Percentiles rank a stretch among this genome's conserved stretches.
These are phyloP conservation scores for Colletotrichum coccodes DNA, from an alignment of 2,329 filamentous ascomycete genomes.

Conservation along the genomic window DNA sequence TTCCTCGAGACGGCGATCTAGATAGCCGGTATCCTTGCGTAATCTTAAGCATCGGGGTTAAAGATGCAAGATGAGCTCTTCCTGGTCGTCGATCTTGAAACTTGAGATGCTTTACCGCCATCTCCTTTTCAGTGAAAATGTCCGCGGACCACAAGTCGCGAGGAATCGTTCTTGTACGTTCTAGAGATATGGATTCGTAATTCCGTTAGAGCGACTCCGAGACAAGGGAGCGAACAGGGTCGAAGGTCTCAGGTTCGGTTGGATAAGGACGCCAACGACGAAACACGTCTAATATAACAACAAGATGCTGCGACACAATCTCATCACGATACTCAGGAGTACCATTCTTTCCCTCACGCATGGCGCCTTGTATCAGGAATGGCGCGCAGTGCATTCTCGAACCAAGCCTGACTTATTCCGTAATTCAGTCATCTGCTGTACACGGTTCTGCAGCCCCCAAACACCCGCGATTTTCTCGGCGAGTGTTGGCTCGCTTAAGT, in stretches of 20 bases:
- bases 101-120: not conserved
- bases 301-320: not conserved
- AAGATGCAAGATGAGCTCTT: not conserved
- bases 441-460: not conserved
- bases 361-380: not conserved
- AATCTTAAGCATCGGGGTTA: not conserved
- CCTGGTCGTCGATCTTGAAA: conserved; percentile 27
- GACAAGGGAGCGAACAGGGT: not conserved
- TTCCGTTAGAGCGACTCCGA: not conserved
- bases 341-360: not conserved
- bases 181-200: too few species aligned
- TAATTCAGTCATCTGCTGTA: not conserved
- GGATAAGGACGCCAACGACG: not conserved
- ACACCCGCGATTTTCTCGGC: not conserved
- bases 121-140: not conserved
- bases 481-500: not conserved
- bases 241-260: not conserved
- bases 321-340: not conserved
- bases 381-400: not conserved
- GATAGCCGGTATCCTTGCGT: not conserved
- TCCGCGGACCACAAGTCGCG: not conserved
- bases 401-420: not conserved
- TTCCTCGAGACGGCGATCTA: not conserved
- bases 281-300: not conserved
- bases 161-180: not conserved